Evolutionary conservation across 1,139 yeast genomes (phyloP).

Genomic region (Geotrichum histeridarum): DNA sequence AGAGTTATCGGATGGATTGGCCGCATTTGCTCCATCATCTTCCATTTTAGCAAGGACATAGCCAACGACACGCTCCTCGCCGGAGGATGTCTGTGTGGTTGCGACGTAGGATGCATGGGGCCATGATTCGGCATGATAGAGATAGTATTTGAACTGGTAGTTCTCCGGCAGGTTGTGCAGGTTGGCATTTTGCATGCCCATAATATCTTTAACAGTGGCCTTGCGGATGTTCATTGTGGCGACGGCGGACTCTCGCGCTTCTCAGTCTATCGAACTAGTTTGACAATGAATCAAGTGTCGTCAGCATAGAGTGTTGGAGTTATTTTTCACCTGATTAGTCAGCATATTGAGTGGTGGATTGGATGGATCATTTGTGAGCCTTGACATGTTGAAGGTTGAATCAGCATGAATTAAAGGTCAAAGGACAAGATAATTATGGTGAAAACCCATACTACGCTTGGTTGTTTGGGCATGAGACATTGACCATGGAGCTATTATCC

Average conservation of each 20-base stretch:
- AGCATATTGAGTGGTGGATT: no score
- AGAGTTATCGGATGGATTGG: conserved; percentile 52
- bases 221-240: conserved; percentile 66
- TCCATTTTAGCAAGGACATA: conserved; percentile 96
- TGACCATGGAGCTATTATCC: no score
- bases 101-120: conserved; percentile 98
- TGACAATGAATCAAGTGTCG: no score
- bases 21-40: conserved; percentile 43
- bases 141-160: conserved; percentile 83
- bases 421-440: no score
- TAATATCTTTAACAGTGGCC: conserved; percentile 81
- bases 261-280: no score
- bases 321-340: no score
- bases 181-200: conserved; percentile 95
- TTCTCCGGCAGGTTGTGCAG: conserved; percentile 91
- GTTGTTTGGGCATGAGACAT: no score
- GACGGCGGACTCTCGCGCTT: not conserved
- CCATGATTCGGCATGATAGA: conserved; percentile 93
- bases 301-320: no score
- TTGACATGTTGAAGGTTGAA: no score
- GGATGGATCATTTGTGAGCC: no score
- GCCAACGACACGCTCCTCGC: conserved; percentile 76
- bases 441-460: no score
- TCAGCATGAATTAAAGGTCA: no score
- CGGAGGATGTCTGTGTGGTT: conserved; percentile 54